These are phyloP conservation scores for Nitzschia sp. DNA, from an alignment of 108 stramenopile species.

Conservation along the genomic window DNA sequence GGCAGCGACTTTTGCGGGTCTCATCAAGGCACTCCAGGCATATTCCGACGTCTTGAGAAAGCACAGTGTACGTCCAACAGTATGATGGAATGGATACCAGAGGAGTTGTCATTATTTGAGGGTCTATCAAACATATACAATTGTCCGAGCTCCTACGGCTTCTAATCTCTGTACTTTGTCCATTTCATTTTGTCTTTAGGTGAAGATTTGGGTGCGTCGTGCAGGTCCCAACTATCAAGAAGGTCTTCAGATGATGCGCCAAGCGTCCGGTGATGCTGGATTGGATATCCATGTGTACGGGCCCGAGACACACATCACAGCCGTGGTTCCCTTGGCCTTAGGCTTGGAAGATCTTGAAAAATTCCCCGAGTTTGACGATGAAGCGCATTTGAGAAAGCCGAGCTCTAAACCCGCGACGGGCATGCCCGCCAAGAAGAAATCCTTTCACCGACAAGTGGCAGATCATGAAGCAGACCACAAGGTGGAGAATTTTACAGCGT, in stretches of 20 bases:
- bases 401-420: conserved; percentile 15
- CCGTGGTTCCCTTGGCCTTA: conserved; percentile 83
- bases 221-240: conserved; percentile 94
- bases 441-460: conserved; percentile 34
- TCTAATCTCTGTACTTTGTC: background rate
- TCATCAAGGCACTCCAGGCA: conserved; percentile 77
- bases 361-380: conserved; percentile 78
- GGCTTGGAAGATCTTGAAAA: conserved; percentile 52
- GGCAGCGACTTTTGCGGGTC: conserved; percentile 92
- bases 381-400: conserved; percentile 13
- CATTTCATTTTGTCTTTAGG: background rate
- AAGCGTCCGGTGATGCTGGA: conserved; percentile 54
- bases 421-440: conserved; percentile 15
- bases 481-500: conserved; percentile 61
- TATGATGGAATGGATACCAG: too few relatives aligned
- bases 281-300: conserved; percentile 86
- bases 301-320: conserved; percentile 89
- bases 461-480: conserved; percentile 59
- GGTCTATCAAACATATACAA: too few relatives aligned
- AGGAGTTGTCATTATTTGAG: too few relatives aligned
- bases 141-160: too few relatives aligned
- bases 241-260: conserved; percentile 82
- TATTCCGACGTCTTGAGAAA: conserved; percentile 69
- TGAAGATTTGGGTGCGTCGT: conserved; percentile 85
- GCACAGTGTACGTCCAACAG: conserved; percentile 34